A percentile compares a stretch with the other conserved stretches of the same genome.
Conservation (phyloP, 306 rosid species). For the Hylodesmum podocarpum region DNA sequence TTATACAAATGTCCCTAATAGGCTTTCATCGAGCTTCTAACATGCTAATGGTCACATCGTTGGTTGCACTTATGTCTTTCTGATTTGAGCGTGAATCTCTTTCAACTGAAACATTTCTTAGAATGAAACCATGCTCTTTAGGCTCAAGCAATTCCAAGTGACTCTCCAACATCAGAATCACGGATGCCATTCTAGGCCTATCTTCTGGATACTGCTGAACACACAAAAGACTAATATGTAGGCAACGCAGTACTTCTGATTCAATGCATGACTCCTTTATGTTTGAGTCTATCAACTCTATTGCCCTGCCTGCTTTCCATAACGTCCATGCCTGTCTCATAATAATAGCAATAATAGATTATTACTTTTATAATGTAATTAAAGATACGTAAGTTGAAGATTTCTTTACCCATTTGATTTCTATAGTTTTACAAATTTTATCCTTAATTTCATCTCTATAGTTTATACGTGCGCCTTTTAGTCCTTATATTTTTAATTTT, state of each 20-base stretch:
- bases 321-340: constrained; percentile 43
- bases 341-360: background rate
- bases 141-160: constrained; percentile 38
- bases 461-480: too few species aligned
- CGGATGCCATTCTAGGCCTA: constrained; percentile 19
- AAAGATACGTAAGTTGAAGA: background rate
- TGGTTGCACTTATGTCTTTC: constrained; percentile 18
- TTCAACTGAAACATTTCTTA: background rate
- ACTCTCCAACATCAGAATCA: constrained; percentile 40
- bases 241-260: constrained; percentile 36
- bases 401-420: too few species aligned
- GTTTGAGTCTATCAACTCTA: constrained; percentile 34
- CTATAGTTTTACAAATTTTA: too few species aligned
- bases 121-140: constrained; percentile 38
- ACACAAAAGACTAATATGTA: constrained; percentile 50
- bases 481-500: too few species aligned
- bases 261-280: background rate
- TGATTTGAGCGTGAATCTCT: background rate
- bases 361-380: background rate
- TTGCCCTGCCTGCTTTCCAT: constrained; percentile 41
- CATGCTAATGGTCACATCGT: background rate
- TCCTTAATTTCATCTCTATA: too few species aligned
- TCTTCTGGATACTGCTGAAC: constrained; percentile 43
- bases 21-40: background rate
- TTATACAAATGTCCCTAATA: background rate